Conservation (phyloP, 768 basidiomycete genomes). For the Omphalotus guepiniiformis region DNA sequence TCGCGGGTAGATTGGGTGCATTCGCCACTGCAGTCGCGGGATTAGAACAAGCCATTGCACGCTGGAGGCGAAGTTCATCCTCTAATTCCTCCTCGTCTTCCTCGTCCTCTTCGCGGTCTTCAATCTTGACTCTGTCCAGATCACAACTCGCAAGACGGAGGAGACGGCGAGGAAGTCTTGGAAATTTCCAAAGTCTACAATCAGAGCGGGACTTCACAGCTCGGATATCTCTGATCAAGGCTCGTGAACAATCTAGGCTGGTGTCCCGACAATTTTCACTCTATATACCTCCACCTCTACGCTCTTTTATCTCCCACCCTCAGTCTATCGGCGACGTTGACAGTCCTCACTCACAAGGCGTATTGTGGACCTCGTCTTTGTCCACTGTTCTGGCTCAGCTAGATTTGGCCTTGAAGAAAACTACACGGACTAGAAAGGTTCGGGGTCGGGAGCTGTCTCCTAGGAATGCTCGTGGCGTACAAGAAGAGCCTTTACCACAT, state of each 20-base stretch:
- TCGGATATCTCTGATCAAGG: conserved; percentile 54
- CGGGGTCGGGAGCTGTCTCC: conserved; percentile 20
- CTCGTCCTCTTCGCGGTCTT: conserved; percentile 38
- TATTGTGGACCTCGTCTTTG: conserved; percentile 43
- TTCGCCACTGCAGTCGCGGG: conserved; percentile 32
- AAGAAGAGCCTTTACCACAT: conserved; percentile 13
- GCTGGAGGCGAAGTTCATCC: conserved; percentile 40
- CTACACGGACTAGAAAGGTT: conserved; percentile 27
- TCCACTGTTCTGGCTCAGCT: conserved; percentile 45
- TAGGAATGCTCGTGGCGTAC: conserved; percentile 7
- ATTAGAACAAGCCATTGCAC: conserved; percentile 39
- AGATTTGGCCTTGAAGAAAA: conserved; percentile 41
- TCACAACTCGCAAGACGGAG: conserved; percentile 38
- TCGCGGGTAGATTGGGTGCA: conserved; percentile 22
- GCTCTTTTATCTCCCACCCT: conserved; percentile 6
- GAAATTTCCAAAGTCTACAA: conserved; percentile 46
- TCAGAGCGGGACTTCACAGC: conserved; percentile 61
- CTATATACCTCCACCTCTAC: conserved; percentile 47
- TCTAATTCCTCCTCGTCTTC: conserved; percentile 43
- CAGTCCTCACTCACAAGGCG: conserved; percentile 18
- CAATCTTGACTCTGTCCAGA: conserved; percentile 36
- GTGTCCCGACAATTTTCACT: conserved; percentile 62
- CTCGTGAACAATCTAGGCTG: conserved; percentile 55
- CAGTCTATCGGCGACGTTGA: background rate
- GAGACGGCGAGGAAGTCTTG: conserved; percentile 43